Evolutionary conservation across 1,284 basidiomycete species (phyloP), one percentile per base, ranked within the genome.

Genomic region (Vanrija humicola): DNA sequence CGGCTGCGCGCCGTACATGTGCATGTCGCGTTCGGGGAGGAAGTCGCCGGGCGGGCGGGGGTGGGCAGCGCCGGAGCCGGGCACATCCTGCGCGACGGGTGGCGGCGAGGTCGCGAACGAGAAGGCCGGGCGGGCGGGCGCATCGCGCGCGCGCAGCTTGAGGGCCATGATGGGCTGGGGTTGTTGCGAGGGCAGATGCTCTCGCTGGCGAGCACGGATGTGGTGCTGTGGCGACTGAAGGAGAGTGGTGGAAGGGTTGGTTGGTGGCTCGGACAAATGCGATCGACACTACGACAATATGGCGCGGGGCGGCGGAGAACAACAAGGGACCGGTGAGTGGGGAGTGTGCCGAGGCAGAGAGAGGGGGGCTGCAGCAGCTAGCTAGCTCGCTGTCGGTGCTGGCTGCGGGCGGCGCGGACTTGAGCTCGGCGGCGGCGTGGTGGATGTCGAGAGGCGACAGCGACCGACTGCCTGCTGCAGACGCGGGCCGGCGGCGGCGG

Each of bases 21-120:
- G 87, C 90, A 92, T 92, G 69, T 91, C 88, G 58, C 82, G 83
- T 8, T 87, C 87, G 26, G 87, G 83, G 15, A 92, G 83, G 83
- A 88, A 89, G 78, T 84, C 81, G 21, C 88, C 87, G 0, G 89
- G 89, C 0, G 89, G 88, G 21, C 65, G 61, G 14, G 70, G 66
- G 25, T 52, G 55, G 40, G 54, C 21, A 12, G 34, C 18, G 50
- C 46, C 26, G 52, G 50, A 25, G 23, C 23, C 34, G 40, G 56
- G 46, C 9, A 46, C 47, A 21, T 48, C 54, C 26, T 54, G 52
- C 15, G 55, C 52, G 14, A 26, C 47, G 9, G 52, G 50, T 18
- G 56, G 55, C 18, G 61, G 58, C 45, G 51, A 52, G 28, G 50
- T 56, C 16, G 43, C 28, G 59, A 72, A 73, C 18, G 67, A 65